A percentile compares a stretch with the other conserved stretches of the same genome.
Evolutionary conservation across 495 filamentous ascomycete species (phyloP).

Genomic region (Pseudevernia furfuracea): DNA sequence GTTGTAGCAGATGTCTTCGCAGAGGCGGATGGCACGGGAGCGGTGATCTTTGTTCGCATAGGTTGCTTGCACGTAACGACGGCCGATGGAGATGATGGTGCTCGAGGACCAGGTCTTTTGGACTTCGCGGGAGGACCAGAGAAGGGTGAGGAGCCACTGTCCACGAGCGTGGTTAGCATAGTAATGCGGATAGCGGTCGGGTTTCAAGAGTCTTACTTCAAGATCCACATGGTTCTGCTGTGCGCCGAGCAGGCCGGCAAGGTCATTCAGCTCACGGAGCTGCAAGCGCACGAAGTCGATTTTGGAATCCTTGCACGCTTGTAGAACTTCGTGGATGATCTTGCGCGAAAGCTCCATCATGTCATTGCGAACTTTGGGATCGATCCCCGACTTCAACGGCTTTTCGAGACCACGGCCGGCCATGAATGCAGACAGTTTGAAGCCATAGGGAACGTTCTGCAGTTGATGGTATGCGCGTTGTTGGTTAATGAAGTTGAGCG

Average conservation of each 20-base stretch:
- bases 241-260: slow-evolving; percentile 49
- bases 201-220: slow-evolving; percentile 36
- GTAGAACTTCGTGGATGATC: slow-evolving; percentile 46
- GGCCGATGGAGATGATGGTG: slow-evolving; percentile 49
- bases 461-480: slow-evolving; percentile 44
- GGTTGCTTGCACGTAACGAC: slow-evolving; percentile 50
- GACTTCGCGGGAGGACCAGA: slow-evolving; percentile 55
- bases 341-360: slow-evolving; percentile 49
- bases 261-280: slow-evolving; percentile 45
- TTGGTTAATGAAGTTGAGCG: slow-evolving; percentile 50
- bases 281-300: slow-evolving; percentile 47
- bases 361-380: slow-evolving; percentile 36
- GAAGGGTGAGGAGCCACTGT: slow-evolving; percentile 45
- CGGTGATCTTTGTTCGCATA: slow-evolving; percentile 38
- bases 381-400: slow-evolving; percentile 32
- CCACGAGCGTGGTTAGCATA: not conserved
- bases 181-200: not conserved
- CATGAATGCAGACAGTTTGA: slow-evolving; percentile 49
- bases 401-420: slow-evolving; percentile 41
- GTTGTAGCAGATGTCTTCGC: slow-evolving; percentile 57
- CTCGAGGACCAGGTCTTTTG: slow-evolving; percentile 49
- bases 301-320: slow-evolving; percentile 40
- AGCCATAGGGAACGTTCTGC: slow-evolving; percentile 43
- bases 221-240: slow-evolving; percentile 54
- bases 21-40: slow-evolving; percentile 44